Evolutionary conservation across 1,139 yeast genomes (phyloP).

Genomic region (Arxiozyma slooffiae): DNA sequence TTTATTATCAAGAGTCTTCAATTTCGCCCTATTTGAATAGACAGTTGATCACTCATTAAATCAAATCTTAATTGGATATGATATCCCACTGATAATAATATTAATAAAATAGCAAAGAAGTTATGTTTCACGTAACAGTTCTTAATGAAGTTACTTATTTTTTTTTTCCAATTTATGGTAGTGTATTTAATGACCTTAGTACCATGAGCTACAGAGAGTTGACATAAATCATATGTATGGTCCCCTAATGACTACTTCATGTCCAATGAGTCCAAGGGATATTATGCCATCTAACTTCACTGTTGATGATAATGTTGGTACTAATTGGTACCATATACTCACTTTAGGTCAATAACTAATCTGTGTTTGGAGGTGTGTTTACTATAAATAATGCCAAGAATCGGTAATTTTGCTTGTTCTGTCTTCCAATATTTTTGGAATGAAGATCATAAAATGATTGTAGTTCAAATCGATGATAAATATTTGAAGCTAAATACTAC

Average conservation of each 20-base stretch:
- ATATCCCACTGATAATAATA: too few relatives aligned
- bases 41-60: too few relatives aligned
- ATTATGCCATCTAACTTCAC: constrained; percentile 71
- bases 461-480: constrained; percentile 79
- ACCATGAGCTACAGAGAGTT: constrained; percentile 77
- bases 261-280: constrained; percentile 72
- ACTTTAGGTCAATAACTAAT: constrained; percentile 77
- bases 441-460: constrained; percentile 73
- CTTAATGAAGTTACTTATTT: not conserved
- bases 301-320: constrained; percentile 69
- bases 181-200: constrained; percentile 55
- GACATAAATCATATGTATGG: constrained; percentile 76
- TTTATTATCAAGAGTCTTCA: not conserved
- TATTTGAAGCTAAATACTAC: constrained; percentile 58
- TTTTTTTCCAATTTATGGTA: not conserved
- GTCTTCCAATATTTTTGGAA: constrained; percentile 76
- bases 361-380: constrained; percentile 79
- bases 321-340: constrained; percentile 95
- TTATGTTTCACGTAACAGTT: not conserved
- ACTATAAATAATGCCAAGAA: constrained; percentile 60
- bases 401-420: constrained; percentile 78
- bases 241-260: constrained; percentile 75
- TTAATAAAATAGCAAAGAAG: not conserved
- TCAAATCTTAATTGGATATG: not conserved
- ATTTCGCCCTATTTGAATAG: not conserved